Base-by-base conservation (phyloP, 2,329 filamentous ascomycete genomes). In the Nectriaceae sp. region DNA sequence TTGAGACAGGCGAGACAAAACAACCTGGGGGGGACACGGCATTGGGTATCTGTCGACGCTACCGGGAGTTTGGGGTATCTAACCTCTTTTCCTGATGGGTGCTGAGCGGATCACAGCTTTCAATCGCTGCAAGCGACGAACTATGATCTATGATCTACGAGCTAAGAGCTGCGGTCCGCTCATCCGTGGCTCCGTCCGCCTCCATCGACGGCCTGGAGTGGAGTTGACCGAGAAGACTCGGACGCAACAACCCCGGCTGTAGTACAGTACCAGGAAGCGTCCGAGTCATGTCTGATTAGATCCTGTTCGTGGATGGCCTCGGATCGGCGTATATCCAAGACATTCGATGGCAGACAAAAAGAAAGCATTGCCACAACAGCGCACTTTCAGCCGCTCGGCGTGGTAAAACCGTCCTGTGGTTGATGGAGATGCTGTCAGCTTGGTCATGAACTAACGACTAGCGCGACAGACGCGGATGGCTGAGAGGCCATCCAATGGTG, bases 261-360 rank as follows among this genome's bases (percentile, higher is more conserved):
- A 22, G 39, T 21, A 46, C 26, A 31, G 26, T 8, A 31, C 26
- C 26, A 31, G 15, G 26, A 15, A 31, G 26, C 8, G 26, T 43
- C 45, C 48, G 49, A 49, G 46, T 52, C 46, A 43, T 58, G 58
- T 53, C 49, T 60, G 48, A 53, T 54, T 52, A 56, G 37, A 44
- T 31, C 11, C 26, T 21, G 41, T 42, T 43, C 16, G 13, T 24
- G 26, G 26, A 31, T 29, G 29, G 31, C 21, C 18, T 21, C 15
- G 10, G 10, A 40, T 10, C 8, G 33, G 13, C 33, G 33, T 36
- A 36, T 36, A 5, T 6, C 33, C 33, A 36, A 36, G 33, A 16
- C 8, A 36, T 11, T 15, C 33, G 16, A 19, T 16, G 33, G 16
- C n/a, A 36, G 16, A n/a, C 33, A 39, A 44, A 39, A 41, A 44